phyloP scores from a whole-genome alignment of 495 filamentous ascomycete species.

The Tuber aestivum region DNA sequence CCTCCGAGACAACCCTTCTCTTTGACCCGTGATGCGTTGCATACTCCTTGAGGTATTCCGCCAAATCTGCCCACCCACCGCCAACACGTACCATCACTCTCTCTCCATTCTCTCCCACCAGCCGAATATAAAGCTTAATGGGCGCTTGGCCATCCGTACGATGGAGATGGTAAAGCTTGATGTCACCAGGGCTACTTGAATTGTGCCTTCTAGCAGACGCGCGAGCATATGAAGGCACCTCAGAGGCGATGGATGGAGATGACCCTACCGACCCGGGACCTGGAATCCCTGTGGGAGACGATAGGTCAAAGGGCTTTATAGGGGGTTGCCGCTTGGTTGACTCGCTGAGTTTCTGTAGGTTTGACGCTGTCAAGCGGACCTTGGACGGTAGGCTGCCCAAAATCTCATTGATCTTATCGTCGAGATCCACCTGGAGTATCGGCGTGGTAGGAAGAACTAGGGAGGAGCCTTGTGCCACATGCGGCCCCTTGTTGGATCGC shows the following conservation, averaged over 20 bases:
- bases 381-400: conserved; percentile 71
- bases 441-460: conserved; percentile 21
- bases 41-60: conserved; percentile 90
- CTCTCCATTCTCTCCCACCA: conserved; percentile 83
- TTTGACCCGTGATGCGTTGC: conserved; percentile 70
- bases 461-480: conserved; percentile 18
- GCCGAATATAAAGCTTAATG: conserved; percentile 86
- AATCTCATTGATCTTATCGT: conserved; percentile 78
- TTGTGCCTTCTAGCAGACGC: conserved; percentile 47
- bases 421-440: conserved; percentile 59
- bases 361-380: conserved; percentile 64
- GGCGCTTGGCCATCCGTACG: conserved; percentile 73
- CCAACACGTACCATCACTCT: conserved; percentile 96
- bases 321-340: conserved; percentile 24
- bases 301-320: conserved; percentile 25
- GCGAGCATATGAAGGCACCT: conserved; percentile 60
- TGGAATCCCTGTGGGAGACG: conserved; percentile 42
- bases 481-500: conserved; percentile 2
- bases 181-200: conserved; percentile 55
- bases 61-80: conserved; percentile 92
- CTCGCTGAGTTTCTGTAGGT: conserved; percentile 45
- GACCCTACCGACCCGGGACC: conserved; percentile 44
- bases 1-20: conserved; percentile 27
- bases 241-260: conserved; percentile 49
- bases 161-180: conserved; percentile 90